Base-by-base conservation (phyloP, 805 yeast species). In the Isabelozyma gotoi region DNA sequence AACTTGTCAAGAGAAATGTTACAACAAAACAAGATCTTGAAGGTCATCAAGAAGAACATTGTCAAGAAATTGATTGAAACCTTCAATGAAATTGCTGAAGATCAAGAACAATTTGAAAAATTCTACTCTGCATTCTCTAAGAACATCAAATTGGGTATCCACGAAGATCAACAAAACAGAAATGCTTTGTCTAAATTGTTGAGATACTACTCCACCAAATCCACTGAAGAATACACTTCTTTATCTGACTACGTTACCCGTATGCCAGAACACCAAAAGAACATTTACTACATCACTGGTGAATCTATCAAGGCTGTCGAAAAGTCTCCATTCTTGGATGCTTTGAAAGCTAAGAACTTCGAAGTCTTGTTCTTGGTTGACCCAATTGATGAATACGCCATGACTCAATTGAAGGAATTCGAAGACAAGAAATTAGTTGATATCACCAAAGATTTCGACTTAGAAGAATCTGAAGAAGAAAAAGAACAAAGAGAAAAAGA, bases 231-330 rank as follows among this genome's bases (percentile, higher is more conserved):
- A 80, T 70, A 79, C 71, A 92, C 97, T 56, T 92, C 98, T 33
- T 82, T 94, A 65, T 75, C 95, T 57, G 99, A 94, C 78, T 94
- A 94, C 78, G 96, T 94, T 54, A 92, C 98, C 57, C 88, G 98
- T 78, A 94, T 94, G 99, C 96, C 94, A 71, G 97, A 90, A 77
- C 97, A 89, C 81, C 99, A 94, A 81, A 91, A 94, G 94, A 94
- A 94, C 82, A 88, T 94, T 67, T 94, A 94, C 85, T 94, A 81
- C 84, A 94, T 94, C 74, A 94, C 99, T 68, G 99, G 99, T 85
- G 99, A 94, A 81, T 82, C 96, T 50, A 72, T 88, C 69, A 92
- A 94, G 84, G 89, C 96, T 59, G 96, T 94, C 63, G 97, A 94
- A 82, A 89, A 89, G 76, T 92, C 98, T 59, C 99, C 99, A 75